Base-by-base conservation (phyloP, 2,329 filamentous ascomycete genomes). In the Xylariales sp. region DNA sequence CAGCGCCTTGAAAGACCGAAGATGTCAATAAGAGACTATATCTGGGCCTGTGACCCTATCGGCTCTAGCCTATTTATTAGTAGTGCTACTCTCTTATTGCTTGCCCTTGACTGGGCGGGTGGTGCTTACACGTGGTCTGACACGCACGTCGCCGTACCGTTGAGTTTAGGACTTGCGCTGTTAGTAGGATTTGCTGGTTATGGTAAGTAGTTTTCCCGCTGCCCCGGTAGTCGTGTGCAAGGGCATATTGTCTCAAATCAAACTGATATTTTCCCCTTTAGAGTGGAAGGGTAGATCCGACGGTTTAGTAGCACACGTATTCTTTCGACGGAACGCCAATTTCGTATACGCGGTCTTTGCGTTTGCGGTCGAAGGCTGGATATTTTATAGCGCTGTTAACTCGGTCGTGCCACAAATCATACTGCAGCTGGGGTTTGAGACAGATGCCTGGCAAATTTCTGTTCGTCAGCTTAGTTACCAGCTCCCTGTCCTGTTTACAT, bases 331-430 rank as follows among this genome's bases (percentile, higher is more conserved):
- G 1, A 85, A 85, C 12, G 83, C 82, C 12, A 88, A 88, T 73
- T 88, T 88, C 71, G 82, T 80, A 7, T 81, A 87, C 3, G 82
- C 85, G 1, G 81, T 84, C 9, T 86, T 87, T 72, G 86, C 86
- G 3, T 87, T 87, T 68, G 83, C 83, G 3, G 83, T 87, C 41
- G 86, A 88, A 75, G 86, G 86, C 14, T 88, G 85, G 85, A 85
- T 88, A 62, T 88, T 86, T 73, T 86, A 86, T 75, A 82, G 80
- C 62, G 84, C 84, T 1, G 83, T 86, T 65, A 86, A 86, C 74
- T 81, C 81, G 28, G 77, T 85, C 56, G 83, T 83, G 1, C 83
- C 84, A 1, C 81, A 85, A 63, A 81, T 86, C 55, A 77, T 83
- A 2, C 79, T 86, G 3, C 79, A 85, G 66, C 78, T 86, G 4